Evolutionary conservation across 2,329 filamentous ascomycete species (phyloP), one percentile per base, ranked within the genome.

Genomic region (Lizonia empirigonia): DNA sequence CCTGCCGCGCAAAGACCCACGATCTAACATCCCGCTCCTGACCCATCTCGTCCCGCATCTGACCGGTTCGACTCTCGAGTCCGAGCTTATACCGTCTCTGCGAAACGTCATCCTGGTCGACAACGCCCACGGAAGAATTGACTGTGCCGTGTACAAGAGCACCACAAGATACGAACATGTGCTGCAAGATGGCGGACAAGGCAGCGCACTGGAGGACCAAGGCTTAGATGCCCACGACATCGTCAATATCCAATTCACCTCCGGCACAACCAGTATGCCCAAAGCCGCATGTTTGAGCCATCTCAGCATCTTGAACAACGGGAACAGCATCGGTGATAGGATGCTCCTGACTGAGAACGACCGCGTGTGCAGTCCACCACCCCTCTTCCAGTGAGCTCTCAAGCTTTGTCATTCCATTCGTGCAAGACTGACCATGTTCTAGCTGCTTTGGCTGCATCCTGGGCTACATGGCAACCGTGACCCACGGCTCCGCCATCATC

Each of bases 201-300:
- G 65, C 38, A 54, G 50, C 38, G 52, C 72, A 54, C 48, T 89
- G 75, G 63, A 74, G 65, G 54, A 77, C 73, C 70, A 78, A 19
- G 76, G 76, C 0, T 77, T 87, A 1, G 60, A 78, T 13, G 79
- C 85, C 0, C 71, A 83, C 54, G 93, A 97, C 41, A 85, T 88
- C 2, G 87, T 95, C 60, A 97, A 97, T 69, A 96, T 97, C 58
- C 93, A 97, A 72, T 97, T 97, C 77, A 99, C 94, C 0, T 93
- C 88, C 0, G 94, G 93, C n/a, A 97, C 94, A 0, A 97, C 94
- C 0, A 90, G 89, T 0, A 80, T 83, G 65, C 93, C 92, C 18
- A 97, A 97, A 76, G 94, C 94, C 0, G 93, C 93, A 1, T 95
- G 91, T 77, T 82, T 99, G 24, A 87, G 84, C 0, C 93, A 97